Conservation (phyloP, 2,329 filamentous ascomycete species). For the Fusarium pseudonygamai region DNA sequence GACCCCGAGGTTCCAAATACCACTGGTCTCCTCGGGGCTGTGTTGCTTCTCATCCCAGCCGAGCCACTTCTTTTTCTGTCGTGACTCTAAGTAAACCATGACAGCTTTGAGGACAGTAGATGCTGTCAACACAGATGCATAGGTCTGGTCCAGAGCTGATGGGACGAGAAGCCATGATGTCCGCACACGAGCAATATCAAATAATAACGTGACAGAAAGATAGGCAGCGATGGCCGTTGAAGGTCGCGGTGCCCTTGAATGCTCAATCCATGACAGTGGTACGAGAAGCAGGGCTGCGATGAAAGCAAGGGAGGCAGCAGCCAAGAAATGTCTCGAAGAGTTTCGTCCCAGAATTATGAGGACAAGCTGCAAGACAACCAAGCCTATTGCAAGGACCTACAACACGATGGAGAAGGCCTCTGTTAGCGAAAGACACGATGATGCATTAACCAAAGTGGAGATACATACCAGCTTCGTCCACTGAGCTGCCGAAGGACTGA, state of each 20-base stretch:
- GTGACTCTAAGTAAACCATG: not conserved
- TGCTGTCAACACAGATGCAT: not conserved
- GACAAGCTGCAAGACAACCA: not conserved
- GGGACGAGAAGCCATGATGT: not conserved
- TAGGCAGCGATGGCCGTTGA: not conserved
- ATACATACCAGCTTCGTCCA: not conserved
- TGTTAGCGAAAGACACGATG: not conserved
- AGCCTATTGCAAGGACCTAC: not conserved
- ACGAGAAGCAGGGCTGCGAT: not conserved
- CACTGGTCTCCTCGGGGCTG: not conserved
- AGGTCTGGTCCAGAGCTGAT: rapidly evolving
- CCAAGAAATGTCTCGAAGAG: not conserved
- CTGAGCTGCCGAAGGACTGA: not conserved
- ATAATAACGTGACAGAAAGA: not conserved
- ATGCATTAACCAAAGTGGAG: not conserved
- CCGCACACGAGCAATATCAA: not conserved
- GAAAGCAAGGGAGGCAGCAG: not conserved
- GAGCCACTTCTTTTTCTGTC: not conserved
- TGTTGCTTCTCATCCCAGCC: not conserved
- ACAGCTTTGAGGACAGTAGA: not conserved
- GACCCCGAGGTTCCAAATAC: not conserved
- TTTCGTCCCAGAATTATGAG: not conserved
- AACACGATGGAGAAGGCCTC: rapidly evolving
- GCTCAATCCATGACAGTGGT: not conserved
- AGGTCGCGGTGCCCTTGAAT: not conserved